Base-by-base conservation (phyloP, 129 eudicot species). In the Flaveria linearis region DNA sequence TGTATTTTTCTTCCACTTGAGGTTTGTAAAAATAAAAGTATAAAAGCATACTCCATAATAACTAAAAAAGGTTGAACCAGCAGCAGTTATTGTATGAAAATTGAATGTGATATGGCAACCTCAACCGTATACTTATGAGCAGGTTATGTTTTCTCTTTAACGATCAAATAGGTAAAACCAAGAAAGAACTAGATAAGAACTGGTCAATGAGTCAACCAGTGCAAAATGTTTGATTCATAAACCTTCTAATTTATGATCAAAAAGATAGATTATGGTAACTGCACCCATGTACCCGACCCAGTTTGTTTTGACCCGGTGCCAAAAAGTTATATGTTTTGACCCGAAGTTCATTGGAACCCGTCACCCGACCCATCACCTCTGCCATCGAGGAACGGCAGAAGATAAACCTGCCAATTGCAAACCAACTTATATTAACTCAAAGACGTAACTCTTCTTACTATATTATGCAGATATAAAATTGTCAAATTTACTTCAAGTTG, bases 391-490 rank as follows among this genome's bases (percentile, higher is more conserved):
- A n/a, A 55, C 57, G n/a, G 76, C 52, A 12, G 22, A 39, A 20
- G 9, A 39, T 39, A 13, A 39, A 52, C 39, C 22, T 39, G 15
- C 69, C 20, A 41, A 39, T 33, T 8, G 20, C 0, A 49, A 49
- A 75, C 49, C 71, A 47, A 20, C 33, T 12, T 65, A 65, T 18
- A 45, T 62, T 18, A 62, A 50, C 63, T 76, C 11, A 66, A 65
- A 63, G 20, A 76, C 67, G 53, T 13, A 18, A 65, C 73, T 76
- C 56, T 74, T 61, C 78, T 76, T 76, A 20, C 80, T 66, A 65
- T 36, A 67, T 39, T 45, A 64, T 23, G 9, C 39, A 50, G 33
- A 50, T 25, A 17, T 22, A 43, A 47, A 12, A 22, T 43, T 57
- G 55, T 15, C 57, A 57, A 25, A 58, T 46, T 45, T 71, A 78